phyloP scores from a whole-genome alignment of 2,329 filamentous ascomycete genomes.

The Xylaria sp. region DNA sequence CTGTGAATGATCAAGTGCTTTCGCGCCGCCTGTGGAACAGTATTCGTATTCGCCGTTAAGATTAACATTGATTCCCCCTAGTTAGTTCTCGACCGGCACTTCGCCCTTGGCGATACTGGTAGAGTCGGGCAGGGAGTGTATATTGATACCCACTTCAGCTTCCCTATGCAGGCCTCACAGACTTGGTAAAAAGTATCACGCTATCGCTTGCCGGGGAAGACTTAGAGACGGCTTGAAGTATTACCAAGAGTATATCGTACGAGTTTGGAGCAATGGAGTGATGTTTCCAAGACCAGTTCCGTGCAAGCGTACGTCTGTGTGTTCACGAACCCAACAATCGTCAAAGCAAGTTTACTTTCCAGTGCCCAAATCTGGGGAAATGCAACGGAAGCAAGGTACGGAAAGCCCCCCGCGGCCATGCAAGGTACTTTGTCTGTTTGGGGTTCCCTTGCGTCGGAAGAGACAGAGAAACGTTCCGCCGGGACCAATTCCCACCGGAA shows the following conservation, averaged over 20 bases:
- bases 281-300: neutral
- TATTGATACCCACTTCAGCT: neutral
- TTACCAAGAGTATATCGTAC: neutral
- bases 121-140: no score
- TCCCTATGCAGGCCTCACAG: neutral
- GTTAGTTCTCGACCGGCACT: neutral
- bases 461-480: neutral
- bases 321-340: neutral
- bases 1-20: neutral
- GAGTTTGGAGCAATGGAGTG: neutral
- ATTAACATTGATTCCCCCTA: neutral
- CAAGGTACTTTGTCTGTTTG: conserved; percentile 13
- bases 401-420: conserved; percentile 1
- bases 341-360: neutral
- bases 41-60: neutral
- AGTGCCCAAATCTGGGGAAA: neutral
- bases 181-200: neutral
- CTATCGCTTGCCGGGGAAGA: neutral
- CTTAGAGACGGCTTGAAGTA: neutral
- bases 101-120: neutral
- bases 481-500: neutral
- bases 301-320: no score
- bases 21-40: neutral
- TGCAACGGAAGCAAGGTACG: neutral
- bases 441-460: neutral